Evolutionary conservation across 75 land plant genomes (phyloP), one percentile per base, ranked within the genome.

Genomic region (Cupressus sempervirens): DNA sequence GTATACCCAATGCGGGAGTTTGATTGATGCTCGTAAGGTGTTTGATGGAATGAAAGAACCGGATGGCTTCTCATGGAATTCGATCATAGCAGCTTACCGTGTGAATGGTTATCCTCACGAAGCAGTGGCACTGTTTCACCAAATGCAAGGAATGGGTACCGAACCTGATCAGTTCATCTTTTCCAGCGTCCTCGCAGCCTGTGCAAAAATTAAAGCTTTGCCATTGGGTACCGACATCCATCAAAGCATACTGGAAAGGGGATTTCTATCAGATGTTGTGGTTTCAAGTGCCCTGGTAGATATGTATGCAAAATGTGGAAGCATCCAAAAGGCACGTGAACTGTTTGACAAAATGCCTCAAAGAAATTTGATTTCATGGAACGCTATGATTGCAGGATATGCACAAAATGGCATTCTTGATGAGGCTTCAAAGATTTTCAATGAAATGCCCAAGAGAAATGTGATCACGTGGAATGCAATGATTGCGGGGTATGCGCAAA

Each of bases 221-320:
- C 53, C 53, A 50, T 11, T 50, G 53, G 53, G 53, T 13, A 50
- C 53, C 12, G 53, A 50, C 15, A 50, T 50, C 53, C 53, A 50
- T 50, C 53, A 50, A 50, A 50, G 53, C 53, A 50, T 50, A 50
- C 1, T 50, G 53, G 53, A 50, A 50, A 50, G 53, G 53, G 53
- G 53, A 50, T 50, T 50, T 12, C 12, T 50, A 50, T 50, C 53
- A 50, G 53, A 50, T 50, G 53, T 50, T 50, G 53, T 50, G 12
- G 53, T 50, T 50, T 12, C 88, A 88, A 93, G 90, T 87, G 93
- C 91, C 30, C 83, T 93, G 8, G 79, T 93, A 1, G 84, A 85
- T 62, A 91, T 91, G 54, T 92, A 86, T 85, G 82, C 88, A 23
- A 89, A 84, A 50, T 87, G 89, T 43, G 70, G 83, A 36, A 83